Evolutionary conservation across 1,284 basidiomycete genomes (phyloP).

Genomic region (Ustilago xerochloae): DNA sequence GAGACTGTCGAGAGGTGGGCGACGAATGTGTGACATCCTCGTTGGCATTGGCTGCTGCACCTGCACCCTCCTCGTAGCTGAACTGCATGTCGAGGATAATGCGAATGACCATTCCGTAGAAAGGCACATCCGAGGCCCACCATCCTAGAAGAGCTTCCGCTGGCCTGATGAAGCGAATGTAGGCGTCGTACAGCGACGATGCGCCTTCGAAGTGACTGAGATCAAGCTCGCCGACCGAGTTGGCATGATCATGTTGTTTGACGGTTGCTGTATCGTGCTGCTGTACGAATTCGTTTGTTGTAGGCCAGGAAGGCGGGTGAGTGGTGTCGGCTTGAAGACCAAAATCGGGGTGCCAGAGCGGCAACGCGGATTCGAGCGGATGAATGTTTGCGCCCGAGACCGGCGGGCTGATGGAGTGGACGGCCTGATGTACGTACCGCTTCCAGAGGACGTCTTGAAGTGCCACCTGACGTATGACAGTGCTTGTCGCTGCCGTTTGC

Average conservation of each 20-base stretch:
- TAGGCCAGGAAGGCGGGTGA: conserved; percentile 37
- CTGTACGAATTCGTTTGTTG: conserved; percentile 6
- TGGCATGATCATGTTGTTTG: background rate
- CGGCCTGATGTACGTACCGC: conserved; percentile 21
- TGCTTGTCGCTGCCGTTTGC: conserved; percentile 16
- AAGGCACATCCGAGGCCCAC: conserved; percentile 49
- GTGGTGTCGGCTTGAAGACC: conserved; percentile 27
- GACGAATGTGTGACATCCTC: background rate
- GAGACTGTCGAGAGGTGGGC: background rate
- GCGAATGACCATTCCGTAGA: conserved; percentile 44
- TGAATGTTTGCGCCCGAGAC: conserved; percentile 19
- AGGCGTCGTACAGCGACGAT: conserved; percentile 33
- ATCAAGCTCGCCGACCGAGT: background rate
- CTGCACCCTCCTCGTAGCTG: conserved; percentile 2
- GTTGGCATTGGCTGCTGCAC: background rate
- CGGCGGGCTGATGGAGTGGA: conserved; percentile 28
- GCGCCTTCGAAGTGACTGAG: conserved; percentile 24
- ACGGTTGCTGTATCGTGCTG: background rate
- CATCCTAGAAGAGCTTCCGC: conserved; percentile 42
- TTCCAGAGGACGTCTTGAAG: conserved; percentile 41
- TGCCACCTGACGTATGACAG: conserved; percentile 17
- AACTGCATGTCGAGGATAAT: conserved; percentile 33
- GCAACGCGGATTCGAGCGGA: conserved; percentile 23
- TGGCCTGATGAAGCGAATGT: conserved; percentile 25
- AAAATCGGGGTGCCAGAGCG: conserved; percentile 44